Evolutionary conservation across 495 filamentous ascomycete species (phyloP).

Genomic region (Lepraria neglecta): DNA sequence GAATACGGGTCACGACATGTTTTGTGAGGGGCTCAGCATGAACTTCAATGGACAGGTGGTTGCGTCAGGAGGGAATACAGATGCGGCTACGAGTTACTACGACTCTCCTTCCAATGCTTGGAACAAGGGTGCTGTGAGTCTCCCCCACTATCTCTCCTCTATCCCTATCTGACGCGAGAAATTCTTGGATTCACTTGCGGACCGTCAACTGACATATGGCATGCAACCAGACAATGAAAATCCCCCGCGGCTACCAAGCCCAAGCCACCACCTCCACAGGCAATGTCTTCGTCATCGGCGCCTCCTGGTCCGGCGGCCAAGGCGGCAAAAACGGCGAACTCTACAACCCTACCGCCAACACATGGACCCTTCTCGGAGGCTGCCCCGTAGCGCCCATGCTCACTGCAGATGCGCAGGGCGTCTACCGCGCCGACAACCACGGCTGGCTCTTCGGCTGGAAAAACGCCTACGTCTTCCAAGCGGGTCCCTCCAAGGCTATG

Average conservation of each 20-base stretch:
- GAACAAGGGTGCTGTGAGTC: constrained; percentile 15
- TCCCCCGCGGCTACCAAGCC: constrained; percentile 52
- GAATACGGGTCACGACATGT: constrained; percentile 53
- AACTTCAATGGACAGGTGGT: constrained; percentile 45
- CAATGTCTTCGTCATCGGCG: constrained; percentile 53
- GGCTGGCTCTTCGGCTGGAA: constrained; percentile 56
- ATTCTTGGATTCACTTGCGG: no score
- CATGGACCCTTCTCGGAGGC: constrained; percentile 37
- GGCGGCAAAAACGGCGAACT: constrained; percentile 53
- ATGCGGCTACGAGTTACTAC: constrained; percentile 43
- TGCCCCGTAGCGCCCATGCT: constrained; percentile 41
- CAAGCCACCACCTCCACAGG: constrained; percentile 47
- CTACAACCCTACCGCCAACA: constrained; percentile 38
- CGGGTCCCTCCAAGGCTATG: constrained; percentile 49
- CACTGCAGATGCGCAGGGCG: constrained; percentile 41
- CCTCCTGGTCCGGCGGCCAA: constrained; percentile 46
- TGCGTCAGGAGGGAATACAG: constrained; percentile 47
- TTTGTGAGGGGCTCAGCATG: constrained; percentile 52
- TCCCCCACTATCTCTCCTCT: background rate
- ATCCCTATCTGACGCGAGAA: background rate
- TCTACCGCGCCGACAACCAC: constrained; percentile 50
- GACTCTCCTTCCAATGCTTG: constrained; percentile 13
- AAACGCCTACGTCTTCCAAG: constrained; percentile 48
- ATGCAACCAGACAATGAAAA: constrained; percentile 33
- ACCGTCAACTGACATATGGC: no score